phyloP scores from a whole-genome alignment of 2,329 filamentous ascomycete genomes.

The Penicillium sp. region DNA sequence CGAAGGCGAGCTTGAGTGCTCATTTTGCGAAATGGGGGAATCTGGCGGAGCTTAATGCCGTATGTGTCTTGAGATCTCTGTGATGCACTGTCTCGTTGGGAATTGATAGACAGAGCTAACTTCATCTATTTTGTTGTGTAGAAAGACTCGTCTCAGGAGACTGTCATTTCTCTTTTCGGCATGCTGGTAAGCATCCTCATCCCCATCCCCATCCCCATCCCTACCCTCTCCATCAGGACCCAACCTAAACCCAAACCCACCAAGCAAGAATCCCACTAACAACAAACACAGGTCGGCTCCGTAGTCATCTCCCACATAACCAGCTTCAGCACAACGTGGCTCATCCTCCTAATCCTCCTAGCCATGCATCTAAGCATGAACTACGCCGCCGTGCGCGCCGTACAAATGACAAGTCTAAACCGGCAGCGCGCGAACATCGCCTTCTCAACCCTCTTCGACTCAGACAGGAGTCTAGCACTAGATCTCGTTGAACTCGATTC shows the following conservation, averaged over 20 bases:
- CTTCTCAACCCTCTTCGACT: conserved; percentile 55
- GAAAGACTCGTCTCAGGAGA: conserved; percentile 94
- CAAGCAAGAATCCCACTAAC: neutral
- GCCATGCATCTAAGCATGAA: conserved; percentile 78
- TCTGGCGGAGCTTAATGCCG: conserved; percentile 85
- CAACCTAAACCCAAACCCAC: neutral
- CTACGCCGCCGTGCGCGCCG: conserved; percentile 77
- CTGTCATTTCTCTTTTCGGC: conserved; percentile 81
- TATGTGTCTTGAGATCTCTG: conserved; percentile 36
- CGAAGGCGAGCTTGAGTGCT: conserved; percentile 84
- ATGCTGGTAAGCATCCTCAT: conserved; percentile 60
- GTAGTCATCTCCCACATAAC: conserved; percentile 74
- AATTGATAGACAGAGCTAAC: neutral
- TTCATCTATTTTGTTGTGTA: conserved; percentile 21
- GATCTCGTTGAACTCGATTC: neutral
- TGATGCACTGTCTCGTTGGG: neutral
- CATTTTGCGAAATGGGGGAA: conserved; percentile 89
- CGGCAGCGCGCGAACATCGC: conserved; percentile 80
- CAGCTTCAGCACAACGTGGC: conserved; percentile 69
- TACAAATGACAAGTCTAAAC: conserved; percentile 81
- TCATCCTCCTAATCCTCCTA: conserved; percentile 67
- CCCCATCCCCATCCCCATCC: neutral
- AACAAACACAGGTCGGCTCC: conserved; percentile 60
- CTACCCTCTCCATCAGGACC: neutral
- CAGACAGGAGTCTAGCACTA: conserved; percentile 25